Conservation (phyloP, 306 rosid genomes). For the Quercus ilex region DNA sequence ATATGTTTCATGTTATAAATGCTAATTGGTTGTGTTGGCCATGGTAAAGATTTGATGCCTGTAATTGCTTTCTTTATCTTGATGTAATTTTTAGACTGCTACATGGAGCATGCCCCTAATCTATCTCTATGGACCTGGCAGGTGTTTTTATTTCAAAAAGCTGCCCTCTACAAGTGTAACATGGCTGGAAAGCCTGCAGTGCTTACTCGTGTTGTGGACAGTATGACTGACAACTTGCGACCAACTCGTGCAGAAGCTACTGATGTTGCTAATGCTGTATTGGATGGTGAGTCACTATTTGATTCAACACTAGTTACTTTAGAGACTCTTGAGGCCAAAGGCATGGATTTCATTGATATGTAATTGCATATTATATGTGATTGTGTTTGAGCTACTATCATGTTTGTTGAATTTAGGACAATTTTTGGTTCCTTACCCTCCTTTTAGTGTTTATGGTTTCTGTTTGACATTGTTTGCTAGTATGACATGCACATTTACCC, state of each 20-base stretch:
- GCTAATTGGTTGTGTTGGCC: constrained; percentile 1
- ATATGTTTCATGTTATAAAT: constrained; percentile 1
- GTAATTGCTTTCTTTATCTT: background rate
- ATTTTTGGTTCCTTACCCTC: constrained; percentile 7
- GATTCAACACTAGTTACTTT: constrained; percentile 10
- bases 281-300: constrained; percentile 66
- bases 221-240: constrained; percentile 96
- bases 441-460: background rate
- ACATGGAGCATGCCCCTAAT: constrained; percentile 10
- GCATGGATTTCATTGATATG: background rate
- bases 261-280: constrained; percentile 98
- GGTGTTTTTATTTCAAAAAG: constrained; percentile 96
- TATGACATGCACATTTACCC: background rate
- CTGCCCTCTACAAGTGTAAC: constrained; percentile 94
- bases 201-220: constrained; percentile 96
- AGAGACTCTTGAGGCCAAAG: constrained; percentile 1
- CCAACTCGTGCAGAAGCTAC: constrained; percentile 99
- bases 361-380: background rate
- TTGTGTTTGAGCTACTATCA: background rate
- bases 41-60: background rate
- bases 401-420: constrained; percentile 2
- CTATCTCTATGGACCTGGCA: constrained; percentile 28
- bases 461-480: constrained; percentile 13
- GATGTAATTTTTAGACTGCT: background rate
- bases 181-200: constrained; percentile 99